A percentile compares a stretch with the other conserved stretches of the same genome.
Evolutionary conservation across 306 rosid genomes (phyloP).

Genomic region (Cyamopsis tetragonoloba): DNA sequence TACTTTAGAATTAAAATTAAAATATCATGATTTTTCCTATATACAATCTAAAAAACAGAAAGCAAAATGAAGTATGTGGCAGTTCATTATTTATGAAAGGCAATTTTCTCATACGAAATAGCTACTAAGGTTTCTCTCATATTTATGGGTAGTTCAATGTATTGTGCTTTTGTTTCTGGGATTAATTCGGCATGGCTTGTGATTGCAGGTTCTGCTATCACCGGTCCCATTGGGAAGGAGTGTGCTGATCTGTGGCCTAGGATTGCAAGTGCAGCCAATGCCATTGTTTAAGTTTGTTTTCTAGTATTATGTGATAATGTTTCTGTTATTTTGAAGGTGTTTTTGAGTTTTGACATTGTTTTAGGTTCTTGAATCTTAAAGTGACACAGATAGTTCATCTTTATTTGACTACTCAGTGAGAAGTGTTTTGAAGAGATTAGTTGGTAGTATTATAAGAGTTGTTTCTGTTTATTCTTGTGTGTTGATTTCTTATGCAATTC

Average conservation of each 20-base stretch:
- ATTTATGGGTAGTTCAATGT: background rate
- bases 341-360: background rate
- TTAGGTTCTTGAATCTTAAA: background rate
- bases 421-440: constrained; percentile 9
- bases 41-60: too few species aligned
- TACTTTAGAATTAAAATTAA: too few species aligned
- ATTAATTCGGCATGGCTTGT: background rate
- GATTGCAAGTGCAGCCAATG: constrained; percentile 92
- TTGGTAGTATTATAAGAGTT: background rate
- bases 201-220: constrained; percentile 71
- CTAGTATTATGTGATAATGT: background rate
- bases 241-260: constrained; percentile 96
- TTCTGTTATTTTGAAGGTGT: background rate
- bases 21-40: too few species aligned
- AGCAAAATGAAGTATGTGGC: too few species aligned
- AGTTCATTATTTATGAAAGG: too few species aligned
- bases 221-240: constrained; percentile 90
- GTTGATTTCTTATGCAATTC: background rate
- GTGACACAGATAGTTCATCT: constrained; percentile 1
- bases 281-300: constrained; percentile 47
- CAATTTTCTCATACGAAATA: too few species aligned
- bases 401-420: background rate
- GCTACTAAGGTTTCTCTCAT: too few species aligned
- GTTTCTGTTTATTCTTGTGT: background rate
- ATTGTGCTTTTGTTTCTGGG: background rate